Base-by-base conservation (phyloP, 192 early-diverging fungal genomes). In the Entophlyctis luteolus region DNA sequence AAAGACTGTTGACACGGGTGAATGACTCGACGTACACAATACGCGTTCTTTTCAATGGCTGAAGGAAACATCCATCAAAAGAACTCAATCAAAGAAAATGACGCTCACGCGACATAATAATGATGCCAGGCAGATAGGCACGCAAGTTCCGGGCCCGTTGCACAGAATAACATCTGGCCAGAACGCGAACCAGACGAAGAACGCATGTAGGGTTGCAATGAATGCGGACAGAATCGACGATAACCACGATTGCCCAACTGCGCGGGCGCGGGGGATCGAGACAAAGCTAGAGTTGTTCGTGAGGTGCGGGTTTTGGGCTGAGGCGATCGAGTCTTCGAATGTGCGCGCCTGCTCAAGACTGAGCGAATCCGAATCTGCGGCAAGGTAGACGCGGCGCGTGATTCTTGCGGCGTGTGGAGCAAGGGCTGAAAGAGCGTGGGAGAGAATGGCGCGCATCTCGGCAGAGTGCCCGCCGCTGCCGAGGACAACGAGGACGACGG, bases 121-220 rank as follows among this genome's bases (percentile, higher is more conserved):
- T 1, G 88, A 84, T 1, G 81, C 68, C 22, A 88, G 25, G 34
- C 86, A 81, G 6, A 92, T 72, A 1, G 92, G 84, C 1, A 96
- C 80, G 59, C 93, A 94, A 48, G 86, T 94, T 4, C 91, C 94
- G 0, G 94, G 94, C 0, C 94, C 94, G 80, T 96, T 96, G 70
- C 89, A 93, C 34, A 96, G 47, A 5, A 92, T 81, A 39, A 83
- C 52, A 54, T 90, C 88, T 18, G 91, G 90, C 0, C 46, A 32
- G 28, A 91, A 22, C 4, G 10, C 0, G 8, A 56, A 20, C 27
- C 62, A 37, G 2, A 80, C 4, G 36, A 35, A 38, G 0, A 73
- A 34, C 1, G 77, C 46, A 18, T 31, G 16, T 1, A 77, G 29
- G n/a, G 31, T 14, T 16, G 70, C 39, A 37, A 37, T 50, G 1